Conservation (phyloP, 1,284 basidiomycete genomes). For the Cutaneotrichosporon sp. region DNA sequence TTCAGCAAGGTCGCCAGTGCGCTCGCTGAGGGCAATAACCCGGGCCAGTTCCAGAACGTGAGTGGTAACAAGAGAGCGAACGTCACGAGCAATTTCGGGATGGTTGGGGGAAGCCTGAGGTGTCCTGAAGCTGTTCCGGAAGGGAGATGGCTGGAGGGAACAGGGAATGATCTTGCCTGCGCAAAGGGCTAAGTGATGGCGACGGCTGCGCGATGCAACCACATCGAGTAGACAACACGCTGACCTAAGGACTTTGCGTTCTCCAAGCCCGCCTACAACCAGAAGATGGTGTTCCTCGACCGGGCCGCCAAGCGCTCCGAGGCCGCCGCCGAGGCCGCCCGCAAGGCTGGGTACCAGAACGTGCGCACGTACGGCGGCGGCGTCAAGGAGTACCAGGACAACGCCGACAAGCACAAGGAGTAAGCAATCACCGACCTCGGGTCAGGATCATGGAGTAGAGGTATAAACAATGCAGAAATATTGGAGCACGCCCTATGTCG, state of each 20-base stretch:
- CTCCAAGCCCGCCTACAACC: slow-evolving; percentile 67
- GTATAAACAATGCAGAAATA: slow-evolving; percentile 1
- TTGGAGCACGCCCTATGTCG: neutral
- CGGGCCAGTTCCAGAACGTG: slow-evolving; percentile 60
- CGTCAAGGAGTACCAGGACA: slow-evolving; percentile 15
- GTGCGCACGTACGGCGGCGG: slow-evolving; percentile 68
- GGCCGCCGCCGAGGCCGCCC: slow-evolving; percentile 75
- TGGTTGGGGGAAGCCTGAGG: too few species aligned
- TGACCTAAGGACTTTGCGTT: slow-evolving; percentile 63
- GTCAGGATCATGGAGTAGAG: neutral
- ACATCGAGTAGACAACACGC: neutral
- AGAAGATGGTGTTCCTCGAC: slow-evolving; percentile 87
- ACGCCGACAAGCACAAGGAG: slow-evolving; percentile 12
- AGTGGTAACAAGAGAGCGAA: neutral
- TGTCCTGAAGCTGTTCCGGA: neutral
- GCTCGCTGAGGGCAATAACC: slow-evolving; percentile 58
- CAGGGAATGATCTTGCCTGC: too few species aligned
- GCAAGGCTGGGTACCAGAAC: slow-evolving; percentile 74
- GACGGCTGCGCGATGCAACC: neutral
- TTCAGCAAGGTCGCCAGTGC: slow-evolving; percentile 71
- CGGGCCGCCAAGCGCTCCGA: slow-evolving; percentile 77
- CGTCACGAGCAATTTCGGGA: neutral
- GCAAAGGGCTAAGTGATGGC: neutral
- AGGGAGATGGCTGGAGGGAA: too few species aligned
- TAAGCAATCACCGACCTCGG: neutral